Percentiles rank a stretch among this genome's conserved stretches.
phyloP scores from a whole-genome alignment of 371 early-diverging fungal genomes.

The Rhizopus delemar region DNA sequence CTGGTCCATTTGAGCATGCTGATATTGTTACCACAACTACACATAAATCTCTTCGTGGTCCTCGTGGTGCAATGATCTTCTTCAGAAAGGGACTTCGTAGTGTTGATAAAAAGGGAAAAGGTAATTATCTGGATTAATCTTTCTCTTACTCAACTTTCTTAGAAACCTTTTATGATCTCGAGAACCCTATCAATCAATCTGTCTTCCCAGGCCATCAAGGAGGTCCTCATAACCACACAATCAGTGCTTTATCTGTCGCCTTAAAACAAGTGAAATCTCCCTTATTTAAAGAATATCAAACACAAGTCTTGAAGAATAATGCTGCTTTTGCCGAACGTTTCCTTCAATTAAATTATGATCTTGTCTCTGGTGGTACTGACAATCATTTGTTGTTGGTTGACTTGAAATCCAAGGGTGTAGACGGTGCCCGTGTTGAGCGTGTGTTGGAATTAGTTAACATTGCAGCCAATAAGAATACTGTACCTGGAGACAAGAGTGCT shows the following conservation, averaged over 20 bases:
- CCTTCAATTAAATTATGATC: conserved; percentile 76
- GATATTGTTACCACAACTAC: conserved; percentile 99
- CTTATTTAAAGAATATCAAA: conserved; percentile 92
- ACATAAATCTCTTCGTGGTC: conserved; percentile 99
- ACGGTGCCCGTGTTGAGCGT: conserved; percentile 91
- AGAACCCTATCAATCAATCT: conserved; percentile 92
- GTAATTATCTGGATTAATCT: conserved; percentile 18
- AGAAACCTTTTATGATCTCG: conserved; percentile 68
- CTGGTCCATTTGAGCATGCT: conserved; percentile 94
- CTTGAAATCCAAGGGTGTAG: conserved; percentile 80
- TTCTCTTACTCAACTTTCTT: background rate
- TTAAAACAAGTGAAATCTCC: conserved; percentile 93
- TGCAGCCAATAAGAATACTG: conserved; percentile 93
- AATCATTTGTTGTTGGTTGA: conserved; percentile 95
- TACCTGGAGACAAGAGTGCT: conserved; percentile 88
- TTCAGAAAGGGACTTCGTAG: conserved; percentile 74
- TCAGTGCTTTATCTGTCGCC: conserved; percentile 97
- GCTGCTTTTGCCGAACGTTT: conserved; percentile 79
- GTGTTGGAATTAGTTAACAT: conserved; percentile 95
- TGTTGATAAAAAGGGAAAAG: conserved; percentile 83
- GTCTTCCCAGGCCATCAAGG: conserved; percentile 99
- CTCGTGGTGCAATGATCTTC: conserved; percentile 98
- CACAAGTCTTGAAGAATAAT: conserved; percentile 92
- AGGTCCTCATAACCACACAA: conserved; percentile 99
- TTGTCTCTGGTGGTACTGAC: conserved; percentile 93